Base-by-base conservation (phyloP, 2,329 filamentous ascomycete species). In the Balansia obtecta region DNA sequence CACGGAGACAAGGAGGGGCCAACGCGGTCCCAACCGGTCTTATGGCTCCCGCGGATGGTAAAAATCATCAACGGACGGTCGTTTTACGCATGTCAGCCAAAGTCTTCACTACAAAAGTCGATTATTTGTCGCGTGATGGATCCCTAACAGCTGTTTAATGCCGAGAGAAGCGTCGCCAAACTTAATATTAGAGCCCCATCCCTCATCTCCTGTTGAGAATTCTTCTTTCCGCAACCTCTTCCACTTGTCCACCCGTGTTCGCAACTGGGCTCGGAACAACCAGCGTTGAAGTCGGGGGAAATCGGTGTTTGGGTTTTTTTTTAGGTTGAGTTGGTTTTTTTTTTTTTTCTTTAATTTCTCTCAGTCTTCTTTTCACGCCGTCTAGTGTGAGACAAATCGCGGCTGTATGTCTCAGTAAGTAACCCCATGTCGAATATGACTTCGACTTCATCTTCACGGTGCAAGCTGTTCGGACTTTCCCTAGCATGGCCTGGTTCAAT, bases 171-270 rank as follows among this genome's bases (percentile, higher is more conserved):
- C 37, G 16, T 40, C 16, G n/a, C 45, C 50, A 20, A 20, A 11
- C 13, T 42, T 49, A 34, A 49, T 39, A 40, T 44, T 33, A 46
- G 44, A 18, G 44, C 44, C 43, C 39, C 20, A n/a, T 39, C 39
- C 50, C 50, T 47, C 47, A 15, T 15, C 27, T 27, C 32, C 27
- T 39, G 3, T 13, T 43, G 18, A 13, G 13, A 15, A 18, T 15
- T 37, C 15, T 11, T 34, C 41, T 16, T 39, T 15, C 32, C 32
- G 32, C 43, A 41, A 34, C 39, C n/a, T 45, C 40, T 7, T n/a
- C 22, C 30, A 16, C 34, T 38, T 34, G 22, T 45, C 15, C 20
- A 22, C 20, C 20, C 2, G 20, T 45, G 43, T n/a, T 10, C n/a
- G 32, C 3, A 11, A 22, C 20, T 22, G 20, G 11, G n/a, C 32